Evolutionary conservation across 148 eudicot genomes (phyloP).

Genomic region (Agrostemma githago): DNA sequence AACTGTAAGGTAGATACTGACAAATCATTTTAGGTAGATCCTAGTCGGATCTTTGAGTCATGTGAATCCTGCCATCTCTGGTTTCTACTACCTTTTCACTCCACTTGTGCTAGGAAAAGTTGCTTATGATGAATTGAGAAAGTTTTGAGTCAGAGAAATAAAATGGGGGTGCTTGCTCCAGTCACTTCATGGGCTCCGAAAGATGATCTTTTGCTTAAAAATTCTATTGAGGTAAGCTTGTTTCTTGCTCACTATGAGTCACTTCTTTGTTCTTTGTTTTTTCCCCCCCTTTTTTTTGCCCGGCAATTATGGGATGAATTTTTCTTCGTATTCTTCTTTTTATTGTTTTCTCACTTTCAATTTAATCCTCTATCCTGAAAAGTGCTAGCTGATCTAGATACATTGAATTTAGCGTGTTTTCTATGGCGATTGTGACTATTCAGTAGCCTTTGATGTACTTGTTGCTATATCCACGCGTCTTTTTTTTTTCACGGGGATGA

Average conservation of each 20-base stretch:
- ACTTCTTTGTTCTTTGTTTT: not conserved
- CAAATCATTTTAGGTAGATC: not conserved
- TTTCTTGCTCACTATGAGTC: not conserved
- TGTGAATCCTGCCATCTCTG: not conserved
- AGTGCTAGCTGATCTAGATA: not conserved
- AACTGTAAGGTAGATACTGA: constrained; percentile 4
- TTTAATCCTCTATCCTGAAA: not conserved
- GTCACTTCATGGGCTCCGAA: constrained; percentile 53
- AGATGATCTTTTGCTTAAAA: constrained; percentile 68
- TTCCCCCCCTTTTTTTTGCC: not conserved
- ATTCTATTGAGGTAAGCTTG: constrained; percentile 58
- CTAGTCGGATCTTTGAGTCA: not conserved
- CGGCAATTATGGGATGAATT: not conserved
- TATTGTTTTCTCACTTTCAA: not conserved
- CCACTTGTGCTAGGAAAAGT: not conserved
- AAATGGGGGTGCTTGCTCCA: constrained; percentile 57
- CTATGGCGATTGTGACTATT: not conserved
- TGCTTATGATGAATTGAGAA: not conserved
- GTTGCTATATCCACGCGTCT: not conserved
- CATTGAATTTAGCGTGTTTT: constrained; percentile 6
- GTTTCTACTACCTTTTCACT: not conserved
- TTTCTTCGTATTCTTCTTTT: not conserved
- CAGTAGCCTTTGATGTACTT: not conserved
- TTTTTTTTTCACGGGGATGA: not conserved
- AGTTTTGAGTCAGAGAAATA: not conserved